phyloP scores from a whole-genome alignment of 495 filamentous ascomycete species.

The Massariosphaeria phaeospora region DNA sequence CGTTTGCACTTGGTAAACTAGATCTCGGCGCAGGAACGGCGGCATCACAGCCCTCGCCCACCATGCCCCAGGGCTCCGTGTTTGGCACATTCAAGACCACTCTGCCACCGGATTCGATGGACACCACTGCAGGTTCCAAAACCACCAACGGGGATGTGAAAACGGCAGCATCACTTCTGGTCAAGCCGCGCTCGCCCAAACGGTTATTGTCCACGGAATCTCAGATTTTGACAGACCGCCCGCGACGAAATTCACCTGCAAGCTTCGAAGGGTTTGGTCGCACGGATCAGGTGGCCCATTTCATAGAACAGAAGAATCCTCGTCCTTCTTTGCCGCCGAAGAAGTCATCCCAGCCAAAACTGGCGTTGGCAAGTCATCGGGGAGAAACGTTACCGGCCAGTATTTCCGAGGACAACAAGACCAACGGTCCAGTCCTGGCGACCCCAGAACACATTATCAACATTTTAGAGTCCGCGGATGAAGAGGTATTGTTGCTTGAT shows the following conservation, averaged over 20 bases:
- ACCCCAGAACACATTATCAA: conserved; percentile 60
- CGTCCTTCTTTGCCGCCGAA: conserved; percentile 47
- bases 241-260: conserved; percentile 39
- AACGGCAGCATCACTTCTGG: background rate
- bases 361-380: conserved; percentile 38
- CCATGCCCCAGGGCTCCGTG: conserved; percentile 41
- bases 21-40: conserved; percentile 31
- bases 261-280: conserved; percentile 30
- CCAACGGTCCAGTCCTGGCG: conserved; percentile 50
- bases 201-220: conserved; percentile 41
- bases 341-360: conserved; percentile 6
- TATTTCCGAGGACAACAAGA: conserved; percentile 36
- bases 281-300: conserved; percentile 23
- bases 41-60: conserved; percentile 36
- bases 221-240: conserved; percentile 35
- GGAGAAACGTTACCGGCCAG: conserved; percentile 55
- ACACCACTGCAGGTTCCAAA: background rate
- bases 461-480: conserved; percentile 53
- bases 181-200: conserved; percentile 38
- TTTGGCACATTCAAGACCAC: conserved; percentile 29
- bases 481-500: conserved; percentile 73
- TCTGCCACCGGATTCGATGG: conserved; percentile 22
- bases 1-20: conserved; percentile 26
- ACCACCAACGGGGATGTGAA: conserved; percentile 3
- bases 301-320: conserved; percentile 46